Percentiles rank a stretch among this genome's conserved stretches.
These are phyloP conservation scores for Colletotrichum lindemuthianum DNA, from an alignment of 2,329 filamentous ascomycete genomes.

Conservation along the genomic window DNA sequence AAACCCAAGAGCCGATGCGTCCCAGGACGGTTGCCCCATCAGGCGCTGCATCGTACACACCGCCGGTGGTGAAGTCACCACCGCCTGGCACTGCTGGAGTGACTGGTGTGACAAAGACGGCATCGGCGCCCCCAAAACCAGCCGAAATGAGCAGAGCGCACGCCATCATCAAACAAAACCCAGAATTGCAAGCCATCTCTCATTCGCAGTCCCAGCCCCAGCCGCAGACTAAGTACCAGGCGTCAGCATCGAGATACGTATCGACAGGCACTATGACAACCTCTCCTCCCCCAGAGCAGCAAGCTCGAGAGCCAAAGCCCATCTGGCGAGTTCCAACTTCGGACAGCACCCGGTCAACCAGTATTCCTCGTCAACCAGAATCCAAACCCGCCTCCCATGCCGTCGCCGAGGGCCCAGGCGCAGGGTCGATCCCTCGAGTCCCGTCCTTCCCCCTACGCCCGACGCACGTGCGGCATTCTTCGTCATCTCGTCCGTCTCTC, in stretches of 20 bases:
- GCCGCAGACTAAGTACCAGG: slow-evolving; percentile 34
- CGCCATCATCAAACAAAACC: slow-evolving; percentile 70
- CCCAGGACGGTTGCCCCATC: slow-evolving; percentile 38
- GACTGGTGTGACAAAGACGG: slow-evolving; percentile 45
- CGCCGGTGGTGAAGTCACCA: slow-evolving; percentile 36
- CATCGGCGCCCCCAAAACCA: slow-evolving; percentile 53
- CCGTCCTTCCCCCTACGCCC: slow-evolving; percentile 41
- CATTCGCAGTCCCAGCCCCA: slow-evolving; percentile 48
- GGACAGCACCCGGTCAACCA: slow-evolving; percentile 42
- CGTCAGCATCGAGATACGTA: slow-evolving; percentile 49
- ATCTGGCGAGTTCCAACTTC: slow-evolving; percentile 38
- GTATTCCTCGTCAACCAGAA: slow-evolving; percentile 42
- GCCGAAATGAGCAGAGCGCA: slow-evolving; percentile 68
- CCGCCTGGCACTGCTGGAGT: slow-evolving; percentile 41
- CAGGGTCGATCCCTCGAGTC: slow-evolving; percentile 36
- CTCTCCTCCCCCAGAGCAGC: slow-evolving; percentile 63
- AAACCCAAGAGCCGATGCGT: slow-evolving; percentile 21
- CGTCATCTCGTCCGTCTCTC: slow-evolving; percentile 73
- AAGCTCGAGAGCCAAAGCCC: slow-evolving; percentile 48
- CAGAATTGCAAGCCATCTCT: slow-evolving; percentile 68
- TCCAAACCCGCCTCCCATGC: slow-evolving; percentile 10
- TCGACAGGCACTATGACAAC: slow-evolving; percentile 84
- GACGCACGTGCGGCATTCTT: slow-evolving; percentile 50
- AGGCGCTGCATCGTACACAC: slow-evolving; percentile 43
- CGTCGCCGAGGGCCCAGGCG: slow-evolving; percentile 37